Percentiles rank a stretch among this genome's conserved stretches.
These are phyloP conservation scores for Pleurotus pulmonarius DNA, from an alignment of 768 basidiomycete genomes.

Conservation along the genomic window DNA sequence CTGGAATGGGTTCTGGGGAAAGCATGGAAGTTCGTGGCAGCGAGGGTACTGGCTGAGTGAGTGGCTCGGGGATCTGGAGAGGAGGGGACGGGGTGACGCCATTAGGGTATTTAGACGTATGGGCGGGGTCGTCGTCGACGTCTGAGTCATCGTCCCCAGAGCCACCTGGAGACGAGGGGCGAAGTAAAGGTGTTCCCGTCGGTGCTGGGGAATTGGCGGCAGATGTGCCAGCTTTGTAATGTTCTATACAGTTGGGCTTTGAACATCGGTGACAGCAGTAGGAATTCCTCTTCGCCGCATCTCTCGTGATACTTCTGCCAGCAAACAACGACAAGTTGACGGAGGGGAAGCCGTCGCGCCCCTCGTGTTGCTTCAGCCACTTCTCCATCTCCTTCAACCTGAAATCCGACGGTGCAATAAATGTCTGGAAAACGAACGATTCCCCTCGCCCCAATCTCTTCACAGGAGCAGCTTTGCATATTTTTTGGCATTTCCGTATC, in stretches of 20 bases:
- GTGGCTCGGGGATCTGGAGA: conserved; percentile 1
- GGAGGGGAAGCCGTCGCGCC: conserved; percentile 10
- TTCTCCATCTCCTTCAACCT: conserved; percentile 76
- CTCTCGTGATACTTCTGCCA: neutral
- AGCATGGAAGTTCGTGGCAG: neutral
- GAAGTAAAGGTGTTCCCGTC: neutral
- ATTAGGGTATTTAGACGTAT: neutral
- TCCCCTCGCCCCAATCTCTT: conserved; percentile 33
- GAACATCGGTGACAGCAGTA: conserved; percentile 24
- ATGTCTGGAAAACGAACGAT: conserved; percentile 53
- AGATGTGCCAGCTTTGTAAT: neutral
- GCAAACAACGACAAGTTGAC: conserved; percentile 8
- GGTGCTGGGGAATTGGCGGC: neutral
- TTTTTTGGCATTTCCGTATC: conserved; percentile 73
- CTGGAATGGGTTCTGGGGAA: conserved; percentile 6
- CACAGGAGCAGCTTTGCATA: conserved; percentile 43
- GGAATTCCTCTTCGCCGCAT: conserved; percentile 5
- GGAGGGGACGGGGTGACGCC: neutral
- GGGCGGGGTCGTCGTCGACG: neutral
- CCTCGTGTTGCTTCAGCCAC: conserved; percentile 61
- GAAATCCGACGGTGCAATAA: conserved; percentile 70
- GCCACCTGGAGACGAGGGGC: neutral
- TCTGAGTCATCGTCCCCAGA: neutral
- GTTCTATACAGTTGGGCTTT: neutral
- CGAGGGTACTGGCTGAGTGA: conserved; percentile 1